Evolutionary conservation across 129 eudicot species (phyloP).

Genomic region (Apium graveolens): DNA sequence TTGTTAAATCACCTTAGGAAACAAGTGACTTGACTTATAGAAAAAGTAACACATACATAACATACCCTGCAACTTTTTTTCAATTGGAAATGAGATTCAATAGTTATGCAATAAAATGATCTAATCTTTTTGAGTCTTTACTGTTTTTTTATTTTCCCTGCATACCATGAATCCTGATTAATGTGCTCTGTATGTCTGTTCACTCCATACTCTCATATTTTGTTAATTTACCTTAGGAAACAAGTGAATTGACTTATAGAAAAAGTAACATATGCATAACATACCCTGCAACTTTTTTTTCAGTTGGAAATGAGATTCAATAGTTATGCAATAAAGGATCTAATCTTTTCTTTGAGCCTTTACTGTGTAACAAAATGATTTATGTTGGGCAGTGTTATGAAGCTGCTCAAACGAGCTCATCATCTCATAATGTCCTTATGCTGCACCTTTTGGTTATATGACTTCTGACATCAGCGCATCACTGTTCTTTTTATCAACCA

Average conservation of each 20-base stretch:
- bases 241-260: background rate
- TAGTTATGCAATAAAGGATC: background rate
- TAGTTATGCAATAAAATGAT: background rate
- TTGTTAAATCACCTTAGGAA: background rate
- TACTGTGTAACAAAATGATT: background rate
- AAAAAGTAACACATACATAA: background rate
- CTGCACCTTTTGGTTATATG: background rate
- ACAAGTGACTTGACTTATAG: background rate
- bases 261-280: background rate
- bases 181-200: background rate
- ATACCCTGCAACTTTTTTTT: background rate
- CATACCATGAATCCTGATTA: background rate
- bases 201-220: background rate
- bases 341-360: background rate
- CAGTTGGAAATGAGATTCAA: background rate
- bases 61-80: background rate
- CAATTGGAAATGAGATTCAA: background rate
- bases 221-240: background rate
- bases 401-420: background rate
- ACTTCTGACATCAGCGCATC: background rate
- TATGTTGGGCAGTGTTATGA: background rate
- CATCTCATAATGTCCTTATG: background rate
- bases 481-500: conserved; percentile 18
- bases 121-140: background rate
- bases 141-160: background rate